Evolutionary conservation across 2,329 filamentous ascomycete species (phyloP), one percentile per base, ranked within the genome.

Genomic region (Sphaceloma murrayae): DNA sequence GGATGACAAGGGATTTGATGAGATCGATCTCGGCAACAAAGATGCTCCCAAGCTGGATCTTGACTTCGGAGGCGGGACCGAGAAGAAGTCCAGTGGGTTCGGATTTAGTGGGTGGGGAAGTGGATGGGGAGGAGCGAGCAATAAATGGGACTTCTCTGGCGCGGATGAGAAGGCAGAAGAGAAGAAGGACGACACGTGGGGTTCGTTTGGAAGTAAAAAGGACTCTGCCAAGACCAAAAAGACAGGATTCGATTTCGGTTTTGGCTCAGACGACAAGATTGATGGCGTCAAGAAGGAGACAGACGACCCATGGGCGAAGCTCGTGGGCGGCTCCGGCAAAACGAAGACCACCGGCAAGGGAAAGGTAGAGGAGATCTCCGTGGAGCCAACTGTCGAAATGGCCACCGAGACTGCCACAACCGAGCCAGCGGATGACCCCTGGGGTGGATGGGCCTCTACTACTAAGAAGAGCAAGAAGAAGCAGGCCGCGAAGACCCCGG

Each of bases 41-140:
- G 54, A 50, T 26, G 64, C 62, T 42, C 67, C 67, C 16, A 67
- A 69, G 56, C 62, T 70, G 51, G 66, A 70, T 48, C 58, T 71
- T 48, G 64, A 63, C 49, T 67, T 70, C 49, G 64, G 63, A 10
- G 30, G 29, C 10, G 46, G 50, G 14, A 49, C 49, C 24, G 51
- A 52, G 17, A 57, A 54, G 36, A 61, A 59, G 38, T 49, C 51
- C 16, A 52, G 52, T 40, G 55, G 56, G 18, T 59, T 60, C 48
- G 55, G 58, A 34, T 59, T 57, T 48, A 49, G 54, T 30, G 56
- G 57, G 11, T 61, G 57, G 58, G 58, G 56, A 10, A 43, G 52
- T 21, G 59, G 58, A 34, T 59, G 61, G 57, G 54, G 52, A 26
- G 43, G 22, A 27, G 31, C 52, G 51, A 49, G 43, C 9, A 51